These are phyloP conservation scores for Magnolia sinica DNA, from an alignment of 164 flowering plant genomes.

Conservation along the genomic window DNA sequence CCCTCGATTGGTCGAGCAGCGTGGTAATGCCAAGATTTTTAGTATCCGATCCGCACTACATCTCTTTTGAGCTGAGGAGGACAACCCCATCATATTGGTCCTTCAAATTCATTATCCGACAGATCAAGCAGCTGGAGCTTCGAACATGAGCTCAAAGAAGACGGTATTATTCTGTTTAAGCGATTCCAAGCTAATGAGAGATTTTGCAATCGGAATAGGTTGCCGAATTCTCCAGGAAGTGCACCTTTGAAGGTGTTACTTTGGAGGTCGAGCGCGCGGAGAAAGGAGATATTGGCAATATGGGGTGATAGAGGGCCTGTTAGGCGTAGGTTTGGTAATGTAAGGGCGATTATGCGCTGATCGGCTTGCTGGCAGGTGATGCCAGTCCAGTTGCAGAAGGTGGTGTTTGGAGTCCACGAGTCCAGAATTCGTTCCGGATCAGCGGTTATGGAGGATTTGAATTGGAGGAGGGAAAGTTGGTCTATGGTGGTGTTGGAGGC, in stretches of 20 bases:
- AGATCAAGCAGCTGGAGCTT: constrained; percentile 30
- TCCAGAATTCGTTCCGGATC: constrained; percentile 9
- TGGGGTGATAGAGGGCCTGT: constrained; percentile 35
- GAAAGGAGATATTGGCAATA: constrained; percentile 45
- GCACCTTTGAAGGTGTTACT: constrained; percentile 34
- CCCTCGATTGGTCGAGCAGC: too few species aligned
- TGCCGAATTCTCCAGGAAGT: constrained; percentile 29
- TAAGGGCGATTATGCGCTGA: constrained; percentile 26
- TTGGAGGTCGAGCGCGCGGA: constrained; percentile 32
- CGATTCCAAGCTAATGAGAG: constrained; percentile 33
- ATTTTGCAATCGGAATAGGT: constrained; percentile 25
- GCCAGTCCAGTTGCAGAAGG: constrained; percentile 50
- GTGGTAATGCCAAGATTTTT: too few species aligned
- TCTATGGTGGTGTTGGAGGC: constrained; percentile 1
- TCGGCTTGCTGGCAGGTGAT: neutral
- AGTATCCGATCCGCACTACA: too few species aligned
- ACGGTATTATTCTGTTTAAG: constrained; percentile 34
- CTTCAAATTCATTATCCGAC: constrained; percentile 27
- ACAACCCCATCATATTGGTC: too few species aligned
- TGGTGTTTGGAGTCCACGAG: constrained; percentile 23
- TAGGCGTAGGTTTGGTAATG: constrained; percentile 21
- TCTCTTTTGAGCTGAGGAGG: too few species aligned
- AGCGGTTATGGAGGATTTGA: constrained; percentile 1
- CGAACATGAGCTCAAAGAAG: constrained; percentile 16
- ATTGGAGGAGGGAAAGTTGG: constrained; percentile 6